Evolutionary conservation across 768 basidiomycete species (phyloP), one percentile per base, ranked within the genome.

Genomic region (Gloeopeniophorella convolvens): DNA sequence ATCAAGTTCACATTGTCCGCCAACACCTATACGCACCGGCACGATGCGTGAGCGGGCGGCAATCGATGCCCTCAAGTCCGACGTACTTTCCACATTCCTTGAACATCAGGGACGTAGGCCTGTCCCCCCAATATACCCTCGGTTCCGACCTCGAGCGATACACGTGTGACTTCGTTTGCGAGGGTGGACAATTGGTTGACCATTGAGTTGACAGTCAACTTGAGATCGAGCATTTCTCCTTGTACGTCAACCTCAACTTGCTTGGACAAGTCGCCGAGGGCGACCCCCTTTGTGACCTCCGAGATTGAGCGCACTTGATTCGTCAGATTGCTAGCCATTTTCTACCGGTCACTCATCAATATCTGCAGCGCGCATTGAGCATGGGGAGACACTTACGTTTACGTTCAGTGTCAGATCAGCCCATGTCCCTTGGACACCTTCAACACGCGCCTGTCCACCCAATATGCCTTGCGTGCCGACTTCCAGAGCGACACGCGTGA

Each of bases 81-180:
- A 51, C 72, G 16, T 46, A 84, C 86, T 75, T 93, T 91, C 92
- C 92, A 93, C 74, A 90, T 91, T 45, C 92, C 92, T 63, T 92
- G 85, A 0, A 94, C 92, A 41, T 87, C 90, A n/a, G 87, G 85
- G 0, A 95, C 93, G 50, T 74, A 78, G 0, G 93, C 93, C 64
- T 96, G 93, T 15, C 93, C 93, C 41, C 93, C 94, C 65, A 97
- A 74, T 41, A 89, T 95, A 65, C 91, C 91, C 65, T 93, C 87
- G 31, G 84, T 91, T 36, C 91, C 91, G 56, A 94, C 91, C 65
- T 96, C 94, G 56, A 96, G 72, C 33, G 84, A 85, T 15, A 98
- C 95, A 51, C 91, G 76, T 12, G 89, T 91, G n/a, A 95, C 91
- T 60, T 89, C 85, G 42, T 80, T 83, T 2, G 83, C 85, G 4